Evolutionary conservation across 2,329 filamentous ascomycete genomes (phyloP).

Genomic region (Fusarium kyushuense): DNA sequence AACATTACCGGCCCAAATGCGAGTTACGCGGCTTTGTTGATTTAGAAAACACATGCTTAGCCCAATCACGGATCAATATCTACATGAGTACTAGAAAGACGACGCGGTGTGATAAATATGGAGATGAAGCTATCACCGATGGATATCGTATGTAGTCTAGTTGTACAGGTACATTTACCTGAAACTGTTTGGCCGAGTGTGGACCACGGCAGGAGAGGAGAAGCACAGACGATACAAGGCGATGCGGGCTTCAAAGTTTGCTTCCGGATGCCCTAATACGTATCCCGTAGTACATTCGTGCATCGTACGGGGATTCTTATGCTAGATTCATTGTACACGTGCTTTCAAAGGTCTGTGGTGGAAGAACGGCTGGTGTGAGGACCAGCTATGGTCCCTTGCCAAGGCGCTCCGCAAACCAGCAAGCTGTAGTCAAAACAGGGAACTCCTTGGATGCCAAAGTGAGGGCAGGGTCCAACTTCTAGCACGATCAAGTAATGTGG

Average conservation of each 20-base stretch:
- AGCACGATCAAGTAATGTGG: not conserved
- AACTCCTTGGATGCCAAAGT: conserved; percentile 26
- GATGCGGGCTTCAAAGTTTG: conserved; percentile 31
- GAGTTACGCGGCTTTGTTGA: conserved; percentile 6
- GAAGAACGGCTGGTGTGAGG: conserved; percentile 32
- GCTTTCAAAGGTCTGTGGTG: conserved; percentile 25
- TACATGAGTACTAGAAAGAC: conserved; percentile 17
- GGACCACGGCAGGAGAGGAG: conserved; percentile 25
- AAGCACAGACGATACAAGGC: conserved; percentile 37
- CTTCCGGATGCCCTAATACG: conserved; percentile 32
- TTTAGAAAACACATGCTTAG: conserved; percentile 6
- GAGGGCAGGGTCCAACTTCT: conserved; percentile 8
- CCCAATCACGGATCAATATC: conserved; percentile 8
- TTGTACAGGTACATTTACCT: conserved; percentile 31
- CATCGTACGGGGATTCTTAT: not conserved
- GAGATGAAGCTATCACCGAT: conserved; percentile 24
- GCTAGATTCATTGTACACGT: conserved; percentile 19
- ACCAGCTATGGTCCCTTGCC: conserved; percentile 28
- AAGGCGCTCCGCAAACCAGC: conserved; percentile 1
- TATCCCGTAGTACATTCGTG: conserved; percentile 14
- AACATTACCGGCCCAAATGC: not conserved
- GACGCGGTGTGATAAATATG: conserved; percentile 26
- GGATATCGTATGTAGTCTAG: conserved; percentile 12
- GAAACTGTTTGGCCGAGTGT: conserved; percentile 39
- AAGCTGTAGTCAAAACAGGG: conserved; percentile 13